phyloP scores from a whole-genome alignment of 1,284 basidiomycete genomes.

The Melampsora larici-populina region DNA sequence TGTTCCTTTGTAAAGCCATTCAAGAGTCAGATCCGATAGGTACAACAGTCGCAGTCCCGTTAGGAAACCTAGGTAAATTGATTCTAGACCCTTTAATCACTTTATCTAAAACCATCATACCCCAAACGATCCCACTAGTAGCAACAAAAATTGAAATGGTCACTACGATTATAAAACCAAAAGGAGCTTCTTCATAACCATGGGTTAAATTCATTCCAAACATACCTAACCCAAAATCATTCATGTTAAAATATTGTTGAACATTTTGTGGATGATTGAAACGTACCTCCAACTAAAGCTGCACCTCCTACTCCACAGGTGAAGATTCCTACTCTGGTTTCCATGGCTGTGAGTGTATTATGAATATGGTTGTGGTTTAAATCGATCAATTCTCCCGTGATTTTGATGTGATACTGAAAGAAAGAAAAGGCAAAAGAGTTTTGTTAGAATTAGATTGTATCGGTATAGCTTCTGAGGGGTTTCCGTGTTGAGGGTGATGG shows the following conservation, averaged over 20 bases:
- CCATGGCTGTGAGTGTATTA: not conserved
- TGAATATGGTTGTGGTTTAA: not conserved
- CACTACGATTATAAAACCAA: not conserved
- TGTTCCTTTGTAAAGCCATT: too few species aligned
- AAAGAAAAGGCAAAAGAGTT: not conserved
- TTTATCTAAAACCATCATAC: not conserved
- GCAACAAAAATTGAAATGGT: not conserved
- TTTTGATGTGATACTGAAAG: not conserved
- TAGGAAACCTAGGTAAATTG: not conserved
- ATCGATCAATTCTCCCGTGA: not conserved
- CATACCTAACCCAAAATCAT: not conserved
- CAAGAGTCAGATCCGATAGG: not conserved
- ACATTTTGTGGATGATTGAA: not conserved
- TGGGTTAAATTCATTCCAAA: not conserved
- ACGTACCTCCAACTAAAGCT: not conserved
- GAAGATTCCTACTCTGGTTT: not conserved
- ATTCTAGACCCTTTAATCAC: not conserved
- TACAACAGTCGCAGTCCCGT: not conserved
- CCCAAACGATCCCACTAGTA: not conserved
- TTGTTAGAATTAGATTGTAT: not conserved
- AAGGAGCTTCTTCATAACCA: not conserved
- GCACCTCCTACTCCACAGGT: not conserved
- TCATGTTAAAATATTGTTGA: not conserved
- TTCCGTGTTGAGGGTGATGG: not conserved
- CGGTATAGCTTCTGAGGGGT: not conserved